A percentile compares a stretch with the other conserved stretches of the same genome.
Evolutionary conservation across 2,329 filamentous ascomycete species (phyloP).

Genomic region (Aspergillus chevalieri): DNA sequence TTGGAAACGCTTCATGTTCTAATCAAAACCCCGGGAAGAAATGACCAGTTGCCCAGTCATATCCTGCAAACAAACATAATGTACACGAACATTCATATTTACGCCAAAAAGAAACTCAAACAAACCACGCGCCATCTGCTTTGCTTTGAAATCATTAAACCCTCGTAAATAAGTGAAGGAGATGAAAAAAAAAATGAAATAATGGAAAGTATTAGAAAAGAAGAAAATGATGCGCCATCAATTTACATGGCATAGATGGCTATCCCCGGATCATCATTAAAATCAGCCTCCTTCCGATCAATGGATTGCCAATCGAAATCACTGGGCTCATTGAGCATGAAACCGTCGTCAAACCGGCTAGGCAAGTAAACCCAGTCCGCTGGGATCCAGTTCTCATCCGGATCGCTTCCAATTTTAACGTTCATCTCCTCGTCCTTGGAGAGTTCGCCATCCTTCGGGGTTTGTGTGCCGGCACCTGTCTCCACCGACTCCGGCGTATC

Average conservation of each 20-base stretch:
- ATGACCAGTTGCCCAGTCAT: not conserved
- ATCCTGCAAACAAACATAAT: conserved; percentile 1
- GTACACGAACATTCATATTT: conserved; percentile 10
- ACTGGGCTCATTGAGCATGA: conserved; percentile 22
- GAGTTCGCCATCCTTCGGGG: conserved; percentile 31
- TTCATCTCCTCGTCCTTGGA: conserved; percentile 26
- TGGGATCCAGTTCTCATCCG: conserved; percentile 26
- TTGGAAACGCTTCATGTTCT: not conserved
- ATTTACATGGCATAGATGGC: conserved; percentile 24
- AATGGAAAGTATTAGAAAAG: not conserved
- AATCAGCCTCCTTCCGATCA: conserved; percentile 24
- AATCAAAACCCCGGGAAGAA: not conserved
- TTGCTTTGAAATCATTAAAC: conserved; percentile 6
- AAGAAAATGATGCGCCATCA: not conserved
- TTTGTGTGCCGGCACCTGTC: conserved; percentile 28
- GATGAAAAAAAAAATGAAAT: not conserved
- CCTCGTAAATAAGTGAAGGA: conserved; percentile 2
- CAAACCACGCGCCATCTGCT: conserved; percentile 8
- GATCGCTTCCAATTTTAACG: conserved; percentile 19
- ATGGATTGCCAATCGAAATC: conserved; percentile 37
- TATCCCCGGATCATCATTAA: conserved; percentile 20
- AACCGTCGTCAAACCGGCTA: conserved; percentile 18
- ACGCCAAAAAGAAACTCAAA: conserved; percentile 12
- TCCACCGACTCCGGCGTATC: conserved; percentile 36
- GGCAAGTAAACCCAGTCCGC: conserved; percentile 29